phyloP scores from a whole-genome alignment of 1,139 yeast genomes.

The Casaregolazyma suthepensis region DNA sequence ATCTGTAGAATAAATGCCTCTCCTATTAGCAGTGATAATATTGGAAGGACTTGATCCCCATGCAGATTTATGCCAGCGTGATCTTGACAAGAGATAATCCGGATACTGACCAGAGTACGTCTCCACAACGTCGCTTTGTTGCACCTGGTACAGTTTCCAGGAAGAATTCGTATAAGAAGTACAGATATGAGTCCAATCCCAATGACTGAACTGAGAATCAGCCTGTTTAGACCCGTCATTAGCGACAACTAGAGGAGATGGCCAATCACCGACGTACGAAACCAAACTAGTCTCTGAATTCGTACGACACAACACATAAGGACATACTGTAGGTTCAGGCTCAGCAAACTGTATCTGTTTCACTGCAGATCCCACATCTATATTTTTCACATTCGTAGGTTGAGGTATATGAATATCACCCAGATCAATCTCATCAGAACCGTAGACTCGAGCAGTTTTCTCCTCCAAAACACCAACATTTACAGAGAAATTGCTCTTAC shows the following conservation, averaged over 20 bases:
- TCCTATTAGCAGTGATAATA: conserved; percentile 19
- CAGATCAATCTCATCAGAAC: neutral
- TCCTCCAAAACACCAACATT: conserved; percentile 6
- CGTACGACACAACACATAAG: conserved; percentile 17
- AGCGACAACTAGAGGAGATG: conserved; percentile 8
- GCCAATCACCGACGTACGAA: neutral
- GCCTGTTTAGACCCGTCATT: conserved; percentile 7
- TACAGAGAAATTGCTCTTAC: conserved; percentile 8
- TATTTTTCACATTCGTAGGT: conserved; percentile 2
- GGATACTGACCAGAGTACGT: conserved; percentile 1
- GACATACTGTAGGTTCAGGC: conserved; percentile 15
- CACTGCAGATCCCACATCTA: conserved; percentile 14
- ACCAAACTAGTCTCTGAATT: conserved; percentile 14
- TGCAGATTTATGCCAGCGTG: conserved; percentile 3
- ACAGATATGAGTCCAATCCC: conserved; percentile 16
- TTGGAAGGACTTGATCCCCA: conserved; percentile 10
- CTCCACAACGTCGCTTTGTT: conserved; percentile 1
- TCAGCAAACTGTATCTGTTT: conserved; percentile 19
- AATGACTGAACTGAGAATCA: conserved; percentile 18
- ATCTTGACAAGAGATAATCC: neutral
- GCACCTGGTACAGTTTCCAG: conserved; percentile 17
- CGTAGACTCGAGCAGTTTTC: neutral
- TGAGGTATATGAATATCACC: conserved; percentile 8
- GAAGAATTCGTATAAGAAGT: conserved; percentile 16
- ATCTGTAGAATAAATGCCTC: conserved; percentile 16